These are phyloP conservation scores for Alternaria arbusti DNA, from an alignment of 2,329 filamentous ascomycete species.

Conservation along the genomic window DNA sequence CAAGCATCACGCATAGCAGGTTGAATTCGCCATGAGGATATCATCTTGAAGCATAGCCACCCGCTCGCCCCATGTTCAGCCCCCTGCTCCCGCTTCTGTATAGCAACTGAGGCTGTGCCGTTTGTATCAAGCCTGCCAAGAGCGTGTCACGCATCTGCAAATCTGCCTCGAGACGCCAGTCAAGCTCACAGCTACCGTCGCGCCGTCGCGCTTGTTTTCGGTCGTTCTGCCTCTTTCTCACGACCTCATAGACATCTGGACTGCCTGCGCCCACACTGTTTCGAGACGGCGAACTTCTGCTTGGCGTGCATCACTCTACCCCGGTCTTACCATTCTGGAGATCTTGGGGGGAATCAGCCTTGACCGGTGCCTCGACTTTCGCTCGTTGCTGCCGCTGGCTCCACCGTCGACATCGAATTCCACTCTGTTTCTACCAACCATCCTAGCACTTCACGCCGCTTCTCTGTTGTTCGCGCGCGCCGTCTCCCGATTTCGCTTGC, in stretches of 20 bases:
- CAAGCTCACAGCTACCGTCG: constrained; percentile 37
- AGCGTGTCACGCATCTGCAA: constrained; percentile 39
- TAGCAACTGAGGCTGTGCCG: constrained; percentile 45
- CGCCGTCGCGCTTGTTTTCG: constrained; percentile 39
- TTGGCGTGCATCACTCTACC: constrained; percentile 39
- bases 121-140: constrained; percentile 38
- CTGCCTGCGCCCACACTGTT: constrained; percentile 23
- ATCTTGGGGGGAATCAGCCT: constrained; percentile 43
- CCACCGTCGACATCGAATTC: constrained; percentile 28
- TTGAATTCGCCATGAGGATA: constrained; percentile 10
- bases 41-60: constrained; percentile 34
- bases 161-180: constrained; percentile 44
- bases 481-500: constrained; percentile 26
- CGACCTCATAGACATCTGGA: constrained; percentile 20
- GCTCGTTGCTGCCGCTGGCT: constrained; percentile 40
- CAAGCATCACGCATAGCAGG: constrained; percentile 3
- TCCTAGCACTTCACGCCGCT: constrained; percentile 22
- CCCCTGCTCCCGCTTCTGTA: constrained; percentile 29
- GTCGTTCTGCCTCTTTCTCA: constrained; percentile 23
- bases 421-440: constrained; percentile 31
- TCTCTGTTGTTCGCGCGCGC: constrained; percentile 30
- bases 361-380: constrained; percentile 42
- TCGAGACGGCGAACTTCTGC: constrained; percentile 24
- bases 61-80: constrained; percentile 19
- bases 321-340: constrained; percentile 30